Evolutionary conservation across 495 filamentous ascomycete species (phyloP), one percentile per base, ranked within the genome.

Genomic region (Tricharina praecox): DNA sequence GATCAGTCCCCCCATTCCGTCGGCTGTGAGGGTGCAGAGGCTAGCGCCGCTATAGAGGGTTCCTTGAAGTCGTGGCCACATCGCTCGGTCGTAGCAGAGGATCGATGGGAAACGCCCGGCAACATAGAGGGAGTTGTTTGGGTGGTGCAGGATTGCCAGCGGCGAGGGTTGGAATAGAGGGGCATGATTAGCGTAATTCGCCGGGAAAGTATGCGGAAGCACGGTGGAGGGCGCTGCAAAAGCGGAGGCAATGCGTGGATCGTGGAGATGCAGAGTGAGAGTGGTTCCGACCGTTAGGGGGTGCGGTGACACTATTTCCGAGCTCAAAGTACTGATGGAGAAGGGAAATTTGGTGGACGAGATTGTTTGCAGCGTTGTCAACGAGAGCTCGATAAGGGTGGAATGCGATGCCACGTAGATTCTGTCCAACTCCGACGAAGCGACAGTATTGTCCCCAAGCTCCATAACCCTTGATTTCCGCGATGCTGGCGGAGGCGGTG

Each of bases 91-190:
- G 62, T 93, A 95, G 53, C 79, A 80, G 3, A 96, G 67, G 52
- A 95, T 84, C 62, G 78, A 87, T 9, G 85, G 81, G 62, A 95
- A 96, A 21, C 88, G 77, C 9, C 88, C 88, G 0, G 81, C 86
- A 25, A 96, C 77, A 66, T 80, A 83, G 35, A 87, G 78, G 24
- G 79, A 72, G 23, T 74, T 71, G 23, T 76, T 76, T 8, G 40
- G 40, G 10, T 81, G 68, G 59, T 93, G 85, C 13, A 90, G 68
- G 52, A 95, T 87, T 32, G 77, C 82, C 18, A 90, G 68, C 15
- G 88, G 85, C 0, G 81, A 77, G 1, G 86, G 81, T 43, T 93
- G 82, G 51, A 81, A 78, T 20, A 93, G 73, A 7, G 81, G 73
- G 3, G 84, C 80, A 57, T 58, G 53, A 3, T 32, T 26, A 15